Percentiles rank a stretch among this genome's conserved stretches.
Evolutionary conservation across 2,329 filamentous ascomycete species (phyloP).

Genomic region (Aspergillus calidoustus): DNA sequence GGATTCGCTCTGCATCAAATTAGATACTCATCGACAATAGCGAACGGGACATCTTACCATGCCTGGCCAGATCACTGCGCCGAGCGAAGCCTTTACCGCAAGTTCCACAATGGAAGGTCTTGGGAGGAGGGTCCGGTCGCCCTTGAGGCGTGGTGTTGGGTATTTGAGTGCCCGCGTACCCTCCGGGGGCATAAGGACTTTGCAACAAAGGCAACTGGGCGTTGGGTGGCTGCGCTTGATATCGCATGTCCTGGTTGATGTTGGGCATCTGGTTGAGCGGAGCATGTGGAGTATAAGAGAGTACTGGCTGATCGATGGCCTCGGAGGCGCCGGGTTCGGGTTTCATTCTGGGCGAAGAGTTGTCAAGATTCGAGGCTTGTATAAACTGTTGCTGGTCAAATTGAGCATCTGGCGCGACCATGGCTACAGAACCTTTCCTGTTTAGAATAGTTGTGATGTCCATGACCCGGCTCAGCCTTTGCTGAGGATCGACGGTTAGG

Average conservation of each 20-base stretch:
- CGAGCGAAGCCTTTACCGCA: constrained; percentile 92
- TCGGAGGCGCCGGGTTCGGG: constrained; percentile 64
- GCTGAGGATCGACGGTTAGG: constrained; percentile 37
- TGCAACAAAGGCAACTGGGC: constrained; percentile 60
- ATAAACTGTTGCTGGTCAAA: constrained; percentile 51
- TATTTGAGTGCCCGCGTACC: constrained; percentile 53
- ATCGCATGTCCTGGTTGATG: constrained; percentile 58
- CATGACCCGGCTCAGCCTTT: constrained; percentile 49
- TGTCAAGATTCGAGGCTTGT: constrained; percentile 45
- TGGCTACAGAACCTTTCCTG: constrained; percentile 52
- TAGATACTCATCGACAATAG: not conserved
- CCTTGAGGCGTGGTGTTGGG: constrained; percentile 51
- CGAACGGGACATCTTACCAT: constrained; percentile 66
- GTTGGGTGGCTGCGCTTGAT: constrained; percentile 58
- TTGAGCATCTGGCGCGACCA: constrained; percentile 48
- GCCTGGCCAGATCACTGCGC: constrained; percentile 89
- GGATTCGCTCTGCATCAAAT: constrained; percentile 76
- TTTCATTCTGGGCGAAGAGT: constrained; percentile 59
- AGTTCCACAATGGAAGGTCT: constrained; percentile 86
- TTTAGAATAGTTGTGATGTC: constrained; percentile 59
- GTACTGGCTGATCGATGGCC: constrained; percentile 59
- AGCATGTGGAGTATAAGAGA: constrained; percentile 62
- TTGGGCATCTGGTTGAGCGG: constrained; percentile 57
- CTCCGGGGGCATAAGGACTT: constrained; percentile 57
- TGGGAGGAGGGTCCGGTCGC: constrained; percentile 58